Percentiles rank a stretch among this genome's conserved stretches.
phyloP scores from a whole-genome alignment of 2,329 filamentous ascomycete genomes.

The Hymenoscyphus occultus region DNA sequence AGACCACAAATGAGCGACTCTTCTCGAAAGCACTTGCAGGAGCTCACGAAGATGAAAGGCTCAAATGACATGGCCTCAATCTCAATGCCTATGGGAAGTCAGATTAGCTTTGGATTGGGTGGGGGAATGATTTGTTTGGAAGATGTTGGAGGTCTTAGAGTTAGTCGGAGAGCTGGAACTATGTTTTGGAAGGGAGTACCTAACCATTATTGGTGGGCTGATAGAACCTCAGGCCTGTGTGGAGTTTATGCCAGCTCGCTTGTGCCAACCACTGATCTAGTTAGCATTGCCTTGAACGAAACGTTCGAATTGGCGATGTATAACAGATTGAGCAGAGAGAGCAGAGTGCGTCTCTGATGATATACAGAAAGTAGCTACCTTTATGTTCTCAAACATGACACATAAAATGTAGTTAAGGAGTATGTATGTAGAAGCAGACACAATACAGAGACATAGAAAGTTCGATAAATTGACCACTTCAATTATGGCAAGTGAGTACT shows the following conservation, averaged over 20 bases:
- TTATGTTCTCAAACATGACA: background rate
- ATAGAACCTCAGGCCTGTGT: slow-evolving; percentile 40
- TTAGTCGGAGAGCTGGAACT: slow-evolving; percentile 38
- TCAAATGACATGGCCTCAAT: background rate
- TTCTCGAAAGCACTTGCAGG: background rate
- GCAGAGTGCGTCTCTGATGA: background rate
- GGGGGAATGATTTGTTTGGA: slow-evolving; percentile 40
- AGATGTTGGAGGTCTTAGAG: slow-evolving; percentile 31
- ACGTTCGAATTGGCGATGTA: slow-evolving; percentile 14
- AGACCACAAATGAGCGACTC: slow-evolving; percentile 53
- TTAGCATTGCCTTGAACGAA: slow-evolving; percentile 31
- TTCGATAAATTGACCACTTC: too few species aligned
- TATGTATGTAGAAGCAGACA: too few species aligned
- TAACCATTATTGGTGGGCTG: slow-evolving; percentile 45
- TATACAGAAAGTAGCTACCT: background rate
- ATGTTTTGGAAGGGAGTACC: slow-evolving; percentile 44
- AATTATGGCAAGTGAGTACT: too few species aligned
- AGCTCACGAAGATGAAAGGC: background rate
- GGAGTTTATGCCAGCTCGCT: slow-evolving; percentile 43
- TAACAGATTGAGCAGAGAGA: background rate
- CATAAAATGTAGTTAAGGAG: background rate
- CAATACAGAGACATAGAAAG: too few species aligned
- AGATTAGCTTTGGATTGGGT: slow-evolving; percentile 40
- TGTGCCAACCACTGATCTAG: slow-evolving; percentile 40
- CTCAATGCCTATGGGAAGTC: slow-evolving; percentile 37